Base-by-base conservation (phyloP, 164 flowering plant species). In the Liquidambar formosana region DNA sequence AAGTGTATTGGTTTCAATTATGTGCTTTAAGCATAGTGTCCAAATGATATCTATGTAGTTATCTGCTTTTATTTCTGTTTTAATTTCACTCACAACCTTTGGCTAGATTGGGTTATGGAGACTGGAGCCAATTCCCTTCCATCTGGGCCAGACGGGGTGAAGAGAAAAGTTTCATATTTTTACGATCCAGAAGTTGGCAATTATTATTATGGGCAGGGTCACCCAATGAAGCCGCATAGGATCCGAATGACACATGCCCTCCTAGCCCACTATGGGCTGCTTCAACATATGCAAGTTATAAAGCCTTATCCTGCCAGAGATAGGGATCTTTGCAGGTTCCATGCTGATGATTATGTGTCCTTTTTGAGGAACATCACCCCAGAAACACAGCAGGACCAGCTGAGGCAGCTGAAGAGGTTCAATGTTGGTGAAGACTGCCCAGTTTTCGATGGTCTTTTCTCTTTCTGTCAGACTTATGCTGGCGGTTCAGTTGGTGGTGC, bases 141-240 rank as follows among this genome's bases (percentile, higher is more conserved):
- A 45, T 72, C 79, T 22, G 76, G 76, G 9, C 62, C 70, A 16
- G 79, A 76, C 38, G 79, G 76, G n/a, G 47, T 26, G 33, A 72
- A 72, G 72, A 68, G 79, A 61, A 63, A 69, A 53, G 79, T 76
- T 8, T 57, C 60, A 6, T 76, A 76, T 45, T 76, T 76, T 61
- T 73, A 73, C 48, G 76, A 73, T 49, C 76, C 76, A 8, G 67
- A 69, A 64, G 62, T 73, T 27, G 76, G 76, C 19, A 69, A 73
- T 65, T 73, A 73, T 57, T 73, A 73, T 33, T 72, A 72, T 43
- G 75, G 75, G 49, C 75, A 72, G 23, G 75, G 75, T 44, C 75
- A 72, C 41, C 72, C 76, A 18, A 73, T 73, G 76, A 73, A 73
- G 59, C 76, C 76, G 5, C 65, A 63, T 26, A 38, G 63, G 19